Conservation (phyloP, 1,139 yeast genomes). For the Geotrichum carabidarum region DNA sequence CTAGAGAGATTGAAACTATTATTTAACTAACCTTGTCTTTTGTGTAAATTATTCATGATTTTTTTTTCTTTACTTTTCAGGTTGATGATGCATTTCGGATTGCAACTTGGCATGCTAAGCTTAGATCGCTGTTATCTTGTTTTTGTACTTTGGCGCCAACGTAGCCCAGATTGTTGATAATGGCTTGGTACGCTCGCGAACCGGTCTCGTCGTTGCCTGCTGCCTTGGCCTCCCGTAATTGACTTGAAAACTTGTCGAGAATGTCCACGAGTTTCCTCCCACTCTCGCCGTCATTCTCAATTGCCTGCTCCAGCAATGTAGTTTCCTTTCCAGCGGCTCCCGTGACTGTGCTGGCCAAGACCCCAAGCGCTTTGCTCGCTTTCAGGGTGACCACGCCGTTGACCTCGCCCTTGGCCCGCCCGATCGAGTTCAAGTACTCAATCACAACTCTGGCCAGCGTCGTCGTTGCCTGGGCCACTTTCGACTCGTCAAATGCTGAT, state of each 20-base stretch:
- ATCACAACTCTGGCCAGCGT: conserved; percentile 8
- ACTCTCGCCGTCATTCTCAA: background rate
- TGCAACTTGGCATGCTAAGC: conserved; percentile 13
- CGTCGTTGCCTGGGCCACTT: background rate
- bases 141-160: conserved; percentile 15
- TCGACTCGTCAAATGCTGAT: background rate
- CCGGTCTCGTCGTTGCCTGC: background rate
- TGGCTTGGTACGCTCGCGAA: conserved; percentile 6
- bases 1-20: conserved; percentile 82
- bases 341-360: conserved; percentile 19
- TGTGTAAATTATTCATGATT: conserved; percentile 3
- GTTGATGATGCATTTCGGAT: conserved; percentile 13
- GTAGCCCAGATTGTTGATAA: conserved; percentile 18
- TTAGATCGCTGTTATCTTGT: background rate
- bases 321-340: background rate
- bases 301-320: conserved; percentile 1
- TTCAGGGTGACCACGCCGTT: conserved; percentile 20
- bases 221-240: conserved; percentile 1
- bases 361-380: conserved; percentile 24
- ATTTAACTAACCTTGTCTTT: conserved; percentile 40
- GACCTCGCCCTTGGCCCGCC: conserved; percentile 8
- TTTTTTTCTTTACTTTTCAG: background rate
- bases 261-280: conserved; percentile 6
- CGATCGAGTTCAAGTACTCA: conserved; percentile 9
- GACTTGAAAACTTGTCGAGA: conserved; percentile 10